Evolutionary conservation across 1,139 yeast genomes (phyloP).

Genomic region (Debaryomycetaceae sp.): DNA sequence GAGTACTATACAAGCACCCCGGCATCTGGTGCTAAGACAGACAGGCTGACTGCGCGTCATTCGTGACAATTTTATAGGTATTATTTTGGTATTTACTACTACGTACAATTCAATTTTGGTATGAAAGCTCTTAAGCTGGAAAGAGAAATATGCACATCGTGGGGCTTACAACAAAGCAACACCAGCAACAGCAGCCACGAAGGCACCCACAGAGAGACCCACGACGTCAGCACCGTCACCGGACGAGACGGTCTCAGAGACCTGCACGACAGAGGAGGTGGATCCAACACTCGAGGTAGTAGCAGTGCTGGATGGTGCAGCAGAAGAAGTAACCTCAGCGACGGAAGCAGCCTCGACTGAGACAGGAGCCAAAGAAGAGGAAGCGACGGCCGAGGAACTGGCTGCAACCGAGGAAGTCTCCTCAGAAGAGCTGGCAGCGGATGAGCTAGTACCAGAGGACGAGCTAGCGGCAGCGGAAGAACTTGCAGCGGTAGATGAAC

Average conservation of each 20-base stretch:
- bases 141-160: background rate
- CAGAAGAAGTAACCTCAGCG: constrained; percentile 13
- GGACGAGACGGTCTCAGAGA: constrained; percentile 15
- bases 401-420: constrained; percentile 19
- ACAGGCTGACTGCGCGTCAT: too few species aligned
- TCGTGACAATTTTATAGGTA: too few species aligned
- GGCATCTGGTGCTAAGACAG: too few species aligned
- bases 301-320: constrained; percentile 9
- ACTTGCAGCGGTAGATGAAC: constrained; percentile 21
- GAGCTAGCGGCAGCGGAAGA: constrained; percentile 21
- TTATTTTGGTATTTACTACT: too few species aligned
- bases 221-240: constrained; percentile 23
- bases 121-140: background rate
- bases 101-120: background rate
- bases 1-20: too few species aligned
- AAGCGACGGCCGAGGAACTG: constrained; percentile 11
- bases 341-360: constrained; percentile 9
- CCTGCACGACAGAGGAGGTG: constrained; percentile 8
- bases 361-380: constrained; percentile 12
- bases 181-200: constrained; percentile 44
- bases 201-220: constrained; percentile 44
- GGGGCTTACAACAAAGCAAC: constrained; percentile 43
- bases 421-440: constrained; percentile 14
- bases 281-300: constrained; percentile 6
- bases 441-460: constrained; percentile 17